These are phyloP conservation scores for Lactarius pseudohatsudake DNA, from an alignment of 768 basidiomycete genomes.

Conservation along the genomic window DNA sequence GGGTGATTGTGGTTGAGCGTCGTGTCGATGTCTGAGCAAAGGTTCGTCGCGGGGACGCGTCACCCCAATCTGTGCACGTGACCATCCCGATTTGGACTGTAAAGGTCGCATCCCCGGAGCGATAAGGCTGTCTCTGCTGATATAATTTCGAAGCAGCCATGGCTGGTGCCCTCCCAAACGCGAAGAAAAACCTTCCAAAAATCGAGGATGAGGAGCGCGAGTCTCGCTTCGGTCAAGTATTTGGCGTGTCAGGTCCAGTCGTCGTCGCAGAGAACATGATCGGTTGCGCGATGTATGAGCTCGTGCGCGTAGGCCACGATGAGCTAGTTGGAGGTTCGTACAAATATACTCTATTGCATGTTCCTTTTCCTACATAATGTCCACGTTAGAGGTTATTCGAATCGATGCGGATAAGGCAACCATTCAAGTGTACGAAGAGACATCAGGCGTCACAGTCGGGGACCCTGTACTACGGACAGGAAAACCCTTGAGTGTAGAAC, in stretches of 20 bases:
- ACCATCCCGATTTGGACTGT: conserved; percentile 11
- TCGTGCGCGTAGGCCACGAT: conserved; percentile 97
- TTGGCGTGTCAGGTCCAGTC: conserved; percentile 97
- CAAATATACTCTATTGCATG: conserved; percentile 6
- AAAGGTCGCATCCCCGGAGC: conserved; percentile 3
- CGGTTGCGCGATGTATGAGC: conserved; percentile 95
- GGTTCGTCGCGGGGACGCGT: conserved; percentile 36
- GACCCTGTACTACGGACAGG: conserved; percentile 97
- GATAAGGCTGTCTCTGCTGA: background rate
- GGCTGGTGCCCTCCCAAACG: conserved; percentile 93
- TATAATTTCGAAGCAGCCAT: conserved; percentile 42
- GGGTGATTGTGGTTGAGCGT: conserved; percentile 27
- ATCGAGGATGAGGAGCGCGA: conserved; percentile 90
- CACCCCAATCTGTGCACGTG: conserved; percentile 31
- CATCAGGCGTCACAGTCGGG: conserved; percentile 97
- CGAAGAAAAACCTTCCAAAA: conserved; percentile 83
- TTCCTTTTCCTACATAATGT: background rate
- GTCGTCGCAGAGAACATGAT: conserved; percentile 97
- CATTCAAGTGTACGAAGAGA: conserved; percentile 99
- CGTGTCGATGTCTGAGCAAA: conserved; percentile 7
- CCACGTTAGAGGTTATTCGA: conserved; percentile 86
- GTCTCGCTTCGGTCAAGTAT: conserved; percentile 83
- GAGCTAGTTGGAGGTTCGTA: conserved; percentile 91
- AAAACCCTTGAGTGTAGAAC: conserved; percentile 95
- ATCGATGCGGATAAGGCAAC: conserved; percentile 98